These are phyloP conservation scores for Laguncularia racemosa DNA, from an alignment of 345 rosid genomes.

Conservation along the genomic window DNA sequence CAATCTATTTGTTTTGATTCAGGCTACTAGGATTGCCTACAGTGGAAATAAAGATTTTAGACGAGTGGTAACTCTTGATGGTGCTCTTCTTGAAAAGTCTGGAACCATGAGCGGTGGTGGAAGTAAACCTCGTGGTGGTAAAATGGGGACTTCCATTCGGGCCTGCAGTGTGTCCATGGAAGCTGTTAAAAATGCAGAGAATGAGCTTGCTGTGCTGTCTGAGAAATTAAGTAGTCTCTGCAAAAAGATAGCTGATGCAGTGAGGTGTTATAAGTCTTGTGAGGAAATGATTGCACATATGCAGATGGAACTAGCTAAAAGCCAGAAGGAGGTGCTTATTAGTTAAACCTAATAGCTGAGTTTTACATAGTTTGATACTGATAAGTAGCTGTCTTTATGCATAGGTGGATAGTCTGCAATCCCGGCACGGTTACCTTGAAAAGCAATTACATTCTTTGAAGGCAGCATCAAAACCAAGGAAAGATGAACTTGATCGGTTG, in stretches of 20 bases:
- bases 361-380: conserved; percentile 8
- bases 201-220: conserved; percentile 53
- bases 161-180: conserved; percentile 67
- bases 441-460: conserved; percentile 73
- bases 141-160: conserved; percentile 93
- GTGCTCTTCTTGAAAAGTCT: conserved; percentile 90
- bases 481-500: conserved; percentile 61
- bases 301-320: conserved; percentile 87
- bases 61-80: conserved; percentile 91
- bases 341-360: neutral
- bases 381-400: conserved; percentile 6
- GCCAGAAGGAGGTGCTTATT: conserved; percentile 66
- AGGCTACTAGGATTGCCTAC: conserved; percentile 94
- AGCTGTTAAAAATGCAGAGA: conserved; percentile 57
- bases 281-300: conserved; percentile 51
- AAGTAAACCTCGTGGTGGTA: conserved; percentile 90
- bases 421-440: conserved; percentile 60
- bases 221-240: conserved; percentile 48
- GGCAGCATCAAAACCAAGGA: conserved; percentile 71
- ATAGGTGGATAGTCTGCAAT: conserved; percentile 77
- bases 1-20: conserved; percentile 10
- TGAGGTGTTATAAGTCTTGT: conserved; percentile 50
- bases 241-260: conserved; percentile 57
- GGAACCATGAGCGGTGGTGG: conserved; percentile 99
- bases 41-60: conserved; percentile 73